These are phyloP conservation scores for Boechera retrofracta DNA, from an alignment of 345 rosid species.

Conservation along the genomic window DNA sequence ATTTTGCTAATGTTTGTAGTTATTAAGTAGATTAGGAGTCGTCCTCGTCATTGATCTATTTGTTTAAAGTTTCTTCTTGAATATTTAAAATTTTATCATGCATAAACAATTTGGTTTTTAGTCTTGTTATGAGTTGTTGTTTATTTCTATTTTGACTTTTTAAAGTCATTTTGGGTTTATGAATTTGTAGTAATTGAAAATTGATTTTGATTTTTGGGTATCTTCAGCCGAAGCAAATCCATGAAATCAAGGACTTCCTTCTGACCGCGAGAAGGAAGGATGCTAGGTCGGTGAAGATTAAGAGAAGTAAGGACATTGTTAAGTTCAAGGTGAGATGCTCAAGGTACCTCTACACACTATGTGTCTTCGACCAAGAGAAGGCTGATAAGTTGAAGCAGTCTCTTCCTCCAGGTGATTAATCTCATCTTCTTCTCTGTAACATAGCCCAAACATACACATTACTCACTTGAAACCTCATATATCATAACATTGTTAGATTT, in stretches of 20 bases:
- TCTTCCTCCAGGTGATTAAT: conserved; percentile 62
- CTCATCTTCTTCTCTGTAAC: neutral
- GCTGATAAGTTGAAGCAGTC: conserved; percentile 76
- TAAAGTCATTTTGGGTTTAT: neutral
- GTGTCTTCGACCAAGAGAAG: conserved; percentile 66
- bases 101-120: neutral
- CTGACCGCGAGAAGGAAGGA: conserved; percentile 75
- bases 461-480: neutral
- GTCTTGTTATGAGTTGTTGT: neutral
- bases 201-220: neutral
- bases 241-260: conserved; percentile 72
- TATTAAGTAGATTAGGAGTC: neutral
- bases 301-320: conserved; percentile 66
- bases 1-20: neutral
- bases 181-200: neutral
- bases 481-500: conserved; percentile 5
- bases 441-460: neutral
- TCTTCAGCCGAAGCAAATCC: conserved; percentile 67
- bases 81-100: too few relatives aligned
- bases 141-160: too few relatives aligned
- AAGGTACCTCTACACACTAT: conserved; percentile 65
- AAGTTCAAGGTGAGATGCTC: conserved; percentile 77
- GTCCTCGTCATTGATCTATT: neutral
- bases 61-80: neutral
- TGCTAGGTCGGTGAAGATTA: conserved; percentile 71